phyloP scores from a whole-genome alignment of 129 eudicot species.

The Dittrichia graveolens region DNA sequence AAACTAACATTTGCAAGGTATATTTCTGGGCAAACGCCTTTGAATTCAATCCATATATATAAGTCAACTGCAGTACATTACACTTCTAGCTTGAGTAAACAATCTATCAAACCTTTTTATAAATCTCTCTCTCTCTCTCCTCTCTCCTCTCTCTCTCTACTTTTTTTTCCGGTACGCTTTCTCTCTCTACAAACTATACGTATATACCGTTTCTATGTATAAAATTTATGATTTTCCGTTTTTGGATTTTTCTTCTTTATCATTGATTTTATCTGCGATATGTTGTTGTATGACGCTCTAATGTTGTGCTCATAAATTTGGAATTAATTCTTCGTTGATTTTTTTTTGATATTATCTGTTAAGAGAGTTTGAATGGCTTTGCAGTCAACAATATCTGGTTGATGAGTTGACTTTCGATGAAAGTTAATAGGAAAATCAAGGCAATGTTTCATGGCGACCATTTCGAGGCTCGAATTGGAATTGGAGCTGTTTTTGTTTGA shows the following conservation, averaged over 20 bases:
- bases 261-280: neutral
- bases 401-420: conserved; percentile 27
- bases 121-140: conserved; percentile 22
- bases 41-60: conserved; percentile 16
- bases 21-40: conserved; percentile 14
- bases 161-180: conserved; percentile 23
- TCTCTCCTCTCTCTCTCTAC: conserved; percentile 26
- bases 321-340: neutral
- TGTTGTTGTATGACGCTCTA: neutral
- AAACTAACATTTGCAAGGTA: conserved; percentile 19
- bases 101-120: conserved; percentile 16
- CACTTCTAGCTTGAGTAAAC: conserved; percentile 13
- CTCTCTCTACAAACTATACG: conserved; percentile 20
- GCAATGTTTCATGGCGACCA: conserved; percentile 23
- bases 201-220: neutral
- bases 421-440: neutral
- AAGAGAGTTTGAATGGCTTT: conserved; percentile 19
- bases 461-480: conserved; percentile 23
- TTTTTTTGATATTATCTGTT: neutral
- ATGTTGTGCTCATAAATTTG: neutral
- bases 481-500: conserved; percentile 18
- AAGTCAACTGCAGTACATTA: conserved; percentile 28
- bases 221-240: neutral
- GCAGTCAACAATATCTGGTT: conserved; percentile 28
- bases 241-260: neutral